Percentiles rank a stretch among this genome's conserved stretches.
Conservation (phyloP, 345 rosid species). For the Theobroma cacao region DNA sequence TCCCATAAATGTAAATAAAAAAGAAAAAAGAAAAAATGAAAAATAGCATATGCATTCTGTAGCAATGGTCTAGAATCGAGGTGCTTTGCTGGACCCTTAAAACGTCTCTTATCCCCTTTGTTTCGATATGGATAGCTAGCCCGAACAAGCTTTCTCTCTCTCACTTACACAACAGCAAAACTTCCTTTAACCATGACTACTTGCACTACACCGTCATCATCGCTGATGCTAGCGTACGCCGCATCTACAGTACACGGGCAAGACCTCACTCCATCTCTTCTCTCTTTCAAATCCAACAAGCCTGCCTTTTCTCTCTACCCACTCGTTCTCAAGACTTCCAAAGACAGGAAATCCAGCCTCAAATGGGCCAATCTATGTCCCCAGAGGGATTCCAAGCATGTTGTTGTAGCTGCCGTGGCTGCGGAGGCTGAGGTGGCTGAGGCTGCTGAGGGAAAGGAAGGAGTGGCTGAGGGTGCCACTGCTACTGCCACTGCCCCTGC, state of each 20-base stretch:
- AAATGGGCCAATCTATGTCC: slow-evolving; percentile 18
- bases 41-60: not conserved
- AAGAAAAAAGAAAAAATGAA: not conserved
- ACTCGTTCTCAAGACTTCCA: slow-evolving; percentile 27
- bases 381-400: slow-evolving; percentile 14
- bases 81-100: not conserved
- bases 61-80: not conserved
- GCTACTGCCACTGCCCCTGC: slow-evolving; percentile 36
- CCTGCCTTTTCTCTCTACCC: slow-evolving; percentile 32
- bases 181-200: slow-evolving; percentile 55
- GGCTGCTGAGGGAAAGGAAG: slow-evolving; percentile 36
- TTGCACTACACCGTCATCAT: slow-evolving; percentile 42
- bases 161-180: not conserved
- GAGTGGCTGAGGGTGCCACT: slow-evolving; percentile 29
- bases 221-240: slow-evolving; percentile 52
- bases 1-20: not conserved
- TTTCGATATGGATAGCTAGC: not conserved
- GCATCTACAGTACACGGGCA: slow-evolving; percentile 45
- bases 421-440: slow-evolving; percentile 53
- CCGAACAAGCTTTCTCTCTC: not conserved
- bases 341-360: slow-evolving; percentile 22
- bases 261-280: slow-evolving; percentile 47
- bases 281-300: slow-evolving; percentile 49
- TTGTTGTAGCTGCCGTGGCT: slow-evolving; percentile 43
- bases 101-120: slow-evolving; percentile 9